Evolutionary conservation across 805 yeast species (phyloP).

Genomic region (Scheffersomyces coipomensis): DNA sequence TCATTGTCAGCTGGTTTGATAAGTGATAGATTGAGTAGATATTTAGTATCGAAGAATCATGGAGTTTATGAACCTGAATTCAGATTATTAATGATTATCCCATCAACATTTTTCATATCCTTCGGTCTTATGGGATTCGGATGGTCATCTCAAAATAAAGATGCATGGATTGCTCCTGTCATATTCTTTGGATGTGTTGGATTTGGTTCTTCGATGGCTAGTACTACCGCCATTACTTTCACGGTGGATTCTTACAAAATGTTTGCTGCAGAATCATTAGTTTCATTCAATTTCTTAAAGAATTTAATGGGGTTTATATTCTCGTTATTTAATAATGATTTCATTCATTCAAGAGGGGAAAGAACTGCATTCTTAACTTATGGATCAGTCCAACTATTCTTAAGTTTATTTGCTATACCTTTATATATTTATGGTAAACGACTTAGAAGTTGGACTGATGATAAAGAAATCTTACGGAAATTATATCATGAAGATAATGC

Average conservation of each 20-base stretch:
- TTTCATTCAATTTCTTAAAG: slow-evolving; percentile 53
- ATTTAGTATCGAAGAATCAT: slow-evolving; percentile 41
- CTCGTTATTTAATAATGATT: slow-evolving; percentile 54
- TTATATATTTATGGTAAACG: slow-evolving; percentile 55
- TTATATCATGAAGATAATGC: slow-evolving; percentile 26
- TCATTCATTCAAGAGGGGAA: slow-evolving; percentile 39
- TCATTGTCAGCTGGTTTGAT: slow-evolving; percentile 51
- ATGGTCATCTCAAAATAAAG: slow-evolving; percentile 49
- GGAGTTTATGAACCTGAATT: slow-evolving; percentile 67
- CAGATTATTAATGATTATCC: slow-evolving; percentile 52
- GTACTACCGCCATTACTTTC: slow-evolving; percentile 61
- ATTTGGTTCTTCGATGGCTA: slow-evolving; percentile 60
- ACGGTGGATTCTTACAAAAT: slow-evolving; percentile 56
- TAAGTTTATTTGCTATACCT: slow-evolving; percentile 50
- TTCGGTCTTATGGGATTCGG: slow-evolving; percentile 65
- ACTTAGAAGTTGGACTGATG: slow-evolving; percentile 51
- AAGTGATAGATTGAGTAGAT: slow-evolving; percentile 49
- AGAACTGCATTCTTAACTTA: slow-evolving; percentile 49
- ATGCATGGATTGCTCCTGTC: slow-evolving; percentile 58
- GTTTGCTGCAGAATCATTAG: slow-evolving; percentile 60
- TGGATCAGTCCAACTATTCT: slow-evolving; percentile 49
- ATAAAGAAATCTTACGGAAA: slow-evolving; percentile 37
- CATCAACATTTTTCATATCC: slow-evolving; percentile 41
- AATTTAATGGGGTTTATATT: slow-evolving; percentile 56
- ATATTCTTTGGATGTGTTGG: slow-evolving; percentile 54